Conservation (phyloP, 2,329 filamentous ascomycete species). For the Cryphonectria naterciae region DNA sequence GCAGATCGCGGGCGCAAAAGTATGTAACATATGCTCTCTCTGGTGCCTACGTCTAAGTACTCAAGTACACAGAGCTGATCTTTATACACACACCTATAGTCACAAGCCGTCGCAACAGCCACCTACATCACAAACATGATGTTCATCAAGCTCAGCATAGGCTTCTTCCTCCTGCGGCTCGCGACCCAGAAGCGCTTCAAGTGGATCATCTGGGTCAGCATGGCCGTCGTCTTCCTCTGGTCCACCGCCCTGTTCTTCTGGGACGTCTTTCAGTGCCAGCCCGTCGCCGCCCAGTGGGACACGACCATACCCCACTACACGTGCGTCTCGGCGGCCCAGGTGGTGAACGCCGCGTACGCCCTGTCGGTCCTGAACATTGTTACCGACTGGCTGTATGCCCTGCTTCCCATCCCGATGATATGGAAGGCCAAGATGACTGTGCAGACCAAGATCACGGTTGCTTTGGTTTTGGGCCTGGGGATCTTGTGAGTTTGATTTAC, state of each 20-base stretch:
- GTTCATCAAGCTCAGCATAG: slow-evolving; percentile 61
- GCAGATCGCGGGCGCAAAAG: slow-evolving; percentile 52
- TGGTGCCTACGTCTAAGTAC: no score
- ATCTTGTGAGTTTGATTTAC: slow-evolving; percentile 47
- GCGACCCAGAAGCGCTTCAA: slow-evolving; percentile 51
- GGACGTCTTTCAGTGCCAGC: slow-evolving; percentile 56
- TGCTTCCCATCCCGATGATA: slow-evolving; percentile 58
- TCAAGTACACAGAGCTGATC: not conserved
- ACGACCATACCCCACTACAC: slow-evolving; percentile 48
- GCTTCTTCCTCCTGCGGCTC: slow-evolving; percentile 55
- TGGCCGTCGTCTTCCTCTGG: slow-evolving; percentile 52
- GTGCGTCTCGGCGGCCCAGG: slow-evolving; percentile 49
- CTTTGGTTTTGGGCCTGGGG: slow-evolving; percentile 53
- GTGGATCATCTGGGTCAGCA: slow-evolving; percentile 50
- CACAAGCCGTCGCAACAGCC: slow-evolving; percentile 55
- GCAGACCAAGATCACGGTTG: slow-evolving; percentile 56
- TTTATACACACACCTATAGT: slow-evolving; percentile 39
- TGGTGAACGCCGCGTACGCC: slow-evolving; percentile 55
- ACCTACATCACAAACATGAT: slow-evolving; percentile 59
- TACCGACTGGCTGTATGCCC: slow-evolving; percentile 60
- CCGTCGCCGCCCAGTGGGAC: slow-evolving; percentile 57
- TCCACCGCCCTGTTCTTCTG: slow-evolving; percentile 55
- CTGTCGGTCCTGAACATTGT: slow-evolving; percentile 56
- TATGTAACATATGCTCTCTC: slow-evolving; percentile 27
- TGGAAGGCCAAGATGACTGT: slow-evolving; percentile 58